Evolutionary conservation across 768 basidiomycete genomes (phyloP).

Genomic region (Boletus subcaerulescens): DNA sequence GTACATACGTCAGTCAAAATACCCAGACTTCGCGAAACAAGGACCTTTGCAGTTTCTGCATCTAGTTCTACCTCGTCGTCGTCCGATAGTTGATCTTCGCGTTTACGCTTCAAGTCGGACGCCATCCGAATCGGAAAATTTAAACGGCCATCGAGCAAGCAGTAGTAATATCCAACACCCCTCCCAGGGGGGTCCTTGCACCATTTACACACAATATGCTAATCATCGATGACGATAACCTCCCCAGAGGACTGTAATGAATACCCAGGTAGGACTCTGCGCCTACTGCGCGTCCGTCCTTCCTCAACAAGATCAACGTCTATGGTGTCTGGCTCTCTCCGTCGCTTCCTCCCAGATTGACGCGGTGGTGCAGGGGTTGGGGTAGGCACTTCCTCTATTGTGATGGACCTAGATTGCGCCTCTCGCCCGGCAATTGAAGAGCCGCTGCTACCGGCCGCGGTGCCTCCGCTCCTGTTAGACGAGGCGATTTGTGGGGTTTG

Average conservation of each 20-base stretch:
- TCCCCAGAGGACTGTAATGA: constrained; percentile 32
- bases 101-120: constrained; percentile 29
- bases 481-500: constrained; percentile 3
- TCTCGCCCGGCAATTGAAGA: constrained; percentile 14
- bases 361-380: neutral
- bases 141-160: neutral
- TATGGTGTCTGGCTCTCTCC: constrained; percentile 25
- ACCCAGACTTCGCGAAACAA: neutral
- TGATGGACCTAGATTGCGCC: constrained; percentile 20
- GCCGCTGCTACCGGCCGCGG: constrained; percentile 9
- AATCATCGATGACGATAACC: constrained; percentile 46
- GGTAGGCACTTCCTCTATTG: constrained; percentile 24
- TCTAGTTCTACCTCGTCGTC: neutral
- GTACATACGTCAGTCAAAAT: neutral
- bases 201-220: neutral
- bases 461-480: constrained; percentile 4
- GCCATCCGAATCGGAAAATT: constrained; percentile 15
- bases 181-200: constrained; percentile 1
- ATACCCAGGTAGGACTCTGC: constrained; percentile 9
- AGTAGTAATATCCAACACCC: constrained; percentile 10
- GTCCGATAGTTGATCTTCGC: constrained; percentile 6
- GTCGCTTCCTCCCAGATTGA: constrained; percentile 36
- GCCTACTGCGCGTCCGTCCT: constrained; percentile 20
- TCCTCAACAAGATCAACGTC: constrained; percentile 34
- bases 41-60: constrained; percentile 16